Conservation (phyloP, 148 eudicot genomes). For the Rhododendron simsii region DNA sequence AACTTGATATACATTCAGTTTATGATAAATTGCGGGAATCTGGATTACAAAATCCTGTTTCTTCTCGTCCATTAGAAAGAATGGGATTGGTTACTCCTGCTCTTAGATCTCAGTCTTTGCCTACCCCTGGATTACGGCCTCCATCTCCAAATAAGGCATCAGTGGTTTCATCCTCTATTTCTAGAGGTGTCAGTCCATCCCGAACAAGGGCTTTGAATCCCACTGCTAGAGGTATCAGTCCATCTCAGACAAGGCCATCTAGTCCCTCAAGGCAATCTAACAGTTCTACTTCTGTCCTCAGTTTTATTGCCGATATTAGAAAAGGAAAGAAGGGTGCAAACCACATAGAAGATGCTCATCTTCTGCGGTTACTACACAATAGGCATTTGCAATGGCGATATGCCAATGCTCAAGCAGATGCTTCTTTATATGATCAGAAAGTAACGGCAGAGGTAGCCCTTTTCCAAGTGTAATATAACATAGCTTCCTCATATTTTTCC, state of each 20-base stretch:
- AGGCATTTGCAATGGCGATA: conserved; percentile 88
- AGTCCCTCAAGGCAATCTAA: conserved; percentile 65
- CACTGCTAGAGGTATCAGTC: conserved; percentile 50
- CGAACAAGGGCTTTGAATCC: conserved; percentile 47
- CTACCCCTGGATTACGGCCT: conserved; percentile 46
- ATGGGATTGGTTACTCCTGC: conserved; percentile 27
- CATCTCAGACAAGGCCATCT: conserved; percentile 63
- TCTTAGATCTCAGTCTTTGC: conserved; percentile 41
- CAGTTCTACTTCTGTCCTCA: conserved; percentile 78
- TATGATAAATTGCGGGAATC: conserved; percentile 42
- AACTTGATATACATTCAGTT: conserved; percentile 30
- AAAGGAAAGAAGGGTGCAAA: conserved; percentile 66
- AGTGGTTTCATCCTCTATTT: conserved; percentile 19
- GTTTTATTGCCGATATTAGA: conserved; percentile 77
- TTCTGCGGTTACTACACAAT: conserved; percentile 70
- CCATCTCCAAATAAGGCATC: conserved; percentile 56
- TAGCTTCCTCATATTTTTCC: background rate
- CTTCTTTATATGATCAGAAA: conserved; percentile 49
- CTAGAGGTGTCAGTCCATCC: conserved; percentile 50
- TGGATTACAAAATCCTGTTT: conserved; percentile 22
- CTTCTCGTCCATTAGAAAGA: conserved; percentile 46
- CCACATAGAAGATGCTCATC: conserved; percentile 88
- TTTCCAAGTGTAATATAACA: conserved; percentile 1
- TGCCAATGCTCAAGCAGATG: conserved; percentile 74
- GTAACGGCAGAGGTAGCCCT: conserved; percentile 53